Evolutionary conservation across 306 rosid species (phyloP), one percentile per base, ranked within the genome.

Genomic region (Ziziphus jujuba): DNA sequence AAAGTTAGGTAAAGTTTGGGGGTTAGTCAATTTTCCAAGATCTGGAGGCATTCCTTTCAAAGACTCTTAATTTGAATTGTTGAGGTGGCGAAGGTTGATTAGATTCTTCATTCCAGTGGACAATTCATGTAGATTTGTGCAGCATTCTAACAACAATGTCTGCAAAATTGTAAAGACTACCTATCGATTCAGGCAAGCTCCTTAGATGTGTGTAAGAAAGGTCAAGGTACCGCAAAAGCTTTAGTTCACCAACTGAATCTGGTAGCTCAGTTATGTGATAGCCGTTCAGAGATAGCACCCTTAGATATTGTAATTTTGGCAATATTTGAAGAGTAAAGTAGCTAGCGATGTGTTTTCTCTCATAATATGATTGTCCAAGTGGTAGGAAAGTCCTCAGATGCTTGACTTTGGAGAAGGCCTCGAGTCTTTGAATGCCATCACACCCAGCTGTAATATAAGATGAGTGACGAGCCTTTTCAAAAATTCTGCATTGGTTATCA

Each of bases 91-190:
- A 14, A 44, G 35, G 28, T 63, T 63, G 5, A 24, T 14, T 22
- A 63, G 55, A 13, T 63, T 47, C 34, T n/a, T 23, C 49, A 68
- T 59, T 14, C 33, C 34, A 25, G 16, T 28, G 9, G 66, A 25
- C 5, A 9, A 19, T 1, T 31, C 20, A 47, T 36, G 15, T 19
- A 68, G 25, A 19, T 2, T 1, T 25, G 14, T 0, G 13, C 65
- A 68, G 9, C n/a, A 19, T 7, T 28, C 12, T 10, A 68, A 44
- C 10, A 22, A 3, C 53, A 68, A 28, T 40, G 56, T 57, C 23
- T 69, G 65, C 9, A 45, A n/a, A 58, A 36, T 69, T 58, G 65
- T 55, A 57, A 15, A 69, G 65, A n/a, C 17, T 11, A n/a, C 65
- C 1, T 45, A 59, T 45, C 13, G 65, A 69, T 33, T 45, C 23